Evolutionary conservation across 2,329 filamentous ascomycete species (phyloP), one percentile per base, ranked within the genome.

Genomic region (Lachnellula willkommii): DNA sequence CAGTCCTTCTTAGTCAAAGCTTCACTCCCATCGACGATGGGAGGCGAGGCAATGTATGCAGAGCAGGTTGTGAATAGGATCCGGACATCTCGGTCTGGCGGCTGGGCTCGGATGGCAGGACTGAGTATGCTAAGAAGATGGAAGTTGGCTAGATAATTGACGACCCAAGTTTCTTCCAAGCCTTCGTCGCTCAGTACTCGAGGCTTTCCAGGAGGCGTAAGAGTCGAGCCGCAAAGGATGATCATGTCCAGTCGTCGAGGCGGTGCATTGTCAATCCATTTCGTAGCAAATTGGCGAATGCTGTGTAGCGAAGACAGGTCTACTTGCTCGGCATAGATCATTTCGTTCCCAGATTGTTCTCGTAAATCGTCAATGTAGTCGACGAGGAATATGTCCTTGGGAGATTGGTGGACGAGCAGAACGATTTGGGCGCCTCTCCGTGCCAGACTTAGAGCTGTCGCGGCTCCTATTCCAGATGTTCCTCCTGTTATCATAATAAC

Each of bases 81-180:
- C 59, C 94, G 82, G 15, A 99, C 90, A 71, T 99, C 94, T 65
- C 94, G 84, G 71, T 99, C 94, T 54, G 95, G 85, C 2, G 94
- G 94, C 72, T 99, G 94, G 1, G 89, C 90, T 62, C 90, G 84
- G 58, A 99, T 79, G 0, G 94, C 93, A 0, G 94, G 94, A 64
- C 88, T 94, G 37, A 99, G 78, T 32, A 99, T 95, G 62, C 89
- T 89, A 46, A 99, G 79, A 3, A 99, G 79, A 68, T 99, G 95
- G 74, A 96, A 97, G 71, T 96, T 97, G 60, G 91, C 88, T 40
- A 99, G 80, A 71, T 91, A 99, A 70, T 99, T 99, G 65, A 97
- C 79, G 74, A 91, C 90, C 92, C 92, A 97, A 58, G 88, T 93
- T 62, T 87, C 81, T 69, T 97, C 93, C 14, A 97, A 75, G 1